Evolutionary conservation across 805 yeast genomes (phyloP), one percentile per base, ranked within the genome.

Genomic region (Torulaspora delbrueckii): DNA sequence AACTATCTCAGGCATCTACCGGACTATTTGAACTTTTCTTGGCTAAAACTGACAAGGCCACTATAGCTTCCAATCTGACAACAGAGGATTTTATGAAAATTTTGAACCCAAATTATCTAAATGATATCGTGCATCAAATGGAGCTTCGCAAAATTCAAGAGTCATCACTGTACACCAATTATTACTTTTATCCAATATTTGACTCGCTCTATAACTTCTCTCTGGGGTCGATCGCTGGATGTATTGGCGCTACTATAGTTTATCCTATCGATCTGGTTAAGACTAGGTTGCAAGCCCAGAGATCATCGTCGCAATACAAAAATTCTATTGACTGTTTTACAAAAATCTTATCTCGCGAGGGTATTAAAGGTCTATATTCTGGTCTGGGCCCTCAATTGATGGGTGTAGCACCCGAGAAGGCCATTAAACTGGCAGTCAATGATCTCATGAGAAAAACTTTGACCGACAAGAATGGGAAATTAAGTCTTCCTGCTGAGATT

Each of bases 391-490:
- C 98, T 13, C 98, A 93, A 68, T 73, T 91, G 59, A 80, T 93
- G 40, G 99, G 99, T 55, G 98, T 91, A 42, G 98, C 98, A 0
- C 99, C 99, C 2, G 99, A 91, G 66, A 91, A 91, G 72, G 98
- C 98, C 36, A 91, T 91, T 60, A 91, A 91, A 69, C 78, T 91
- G 54, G 90, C 98, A 0, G 95, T 91, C 32, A 91, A 91, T 68
- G 99, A 91, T 64, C 71, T 86, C 46, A 82, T 89, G 47, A 78
- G 98, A 58, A 81, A 82, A 24, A 73, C 79, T 44, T 81, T 91
- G 51, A 75, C 86, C n/a, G 72, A 72, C 50, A 65, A 62, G 45
- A 54, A 70, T 19, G 69, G 74, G 10, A 82, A 81, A 44, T 63
- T 72, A 26, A 70, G 78, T 2, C 53, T 77, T 54, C 63, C 69